phyloP scores from a whole-genome alignment of 1,284 basidiomycete genomes.

The Afroboletus lepidellus region DNA sequence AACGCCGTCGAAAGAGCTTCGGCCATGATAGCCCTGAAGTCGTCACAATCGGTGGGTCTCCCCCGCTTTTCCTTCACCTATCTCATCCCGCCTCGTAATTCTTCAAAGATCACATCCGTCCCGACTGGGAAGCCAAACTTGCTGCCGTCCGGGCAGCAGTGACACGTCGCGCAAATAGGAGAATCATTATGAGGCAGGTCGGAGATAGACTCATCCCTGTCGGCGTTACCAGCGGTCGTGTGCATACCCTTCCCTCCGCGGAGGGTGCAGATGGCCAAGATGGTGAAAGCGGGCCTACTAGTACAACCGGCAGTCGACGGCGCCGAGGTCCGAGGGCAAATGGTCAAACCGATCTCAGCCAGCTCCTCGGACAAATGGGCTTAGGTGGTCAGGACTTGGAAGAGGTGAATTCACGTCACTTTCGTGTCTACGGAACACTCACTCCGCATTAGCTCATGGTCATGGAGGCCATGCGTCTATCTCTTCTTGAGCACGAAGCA shows the following conservation, averaged over 20 bases:
- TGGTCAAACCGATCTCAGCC: constrained; percentile 51
- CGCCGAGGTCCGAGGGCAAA: constrained; percentile 57
- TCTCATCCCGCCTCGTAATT: constrained; percentile 6
- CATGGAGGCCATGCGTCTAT: constrained; percentile 98
- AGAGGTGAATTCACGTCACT: constrained; percentile 55
- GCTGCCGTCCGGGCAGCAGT: constrained; percentile 87
- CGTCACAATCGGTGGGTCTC: constrained; percentile 74
- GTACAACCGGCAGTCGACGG: constrained; percentile 54
- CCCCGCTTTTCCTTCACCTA: constrained; percentile 1
- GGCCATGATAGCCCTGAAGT: constrained; percentile 80
- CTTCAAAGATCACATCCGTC: constrained; percentile 81
- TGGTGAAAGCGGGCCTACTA: constrained; percentile 33
- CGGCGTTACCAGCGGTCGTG: constrained; percentile 83
- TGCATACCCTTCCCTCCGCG: constrained; percentile 60
- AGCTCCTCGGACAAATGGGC: constrained; percentile 64
- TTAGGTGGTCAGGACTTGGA: constrained; percentile 81
- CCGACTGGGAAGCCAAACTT: constrained; percentile 93
- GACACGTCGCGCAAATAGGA: constrained; percentile 85
- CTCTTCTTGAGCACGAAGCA: constrained; percentile 87
- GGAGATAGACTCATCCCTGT: constrained; percentile 96
- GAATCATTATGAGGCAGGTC: constrained; percentile 98
- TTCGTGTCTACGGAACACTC: constrained; percentile 9
- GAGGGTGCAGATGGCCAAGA: constrained; percentile 47
- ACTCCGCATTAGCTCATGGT: constrained; percentile 77
- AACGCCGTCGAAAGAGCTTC: constrained; percentile 76